phyloP scores from a whole-genome alignment of 2,329 filamentous ascomycete genomes.

The Capronia coronata region DNA sequence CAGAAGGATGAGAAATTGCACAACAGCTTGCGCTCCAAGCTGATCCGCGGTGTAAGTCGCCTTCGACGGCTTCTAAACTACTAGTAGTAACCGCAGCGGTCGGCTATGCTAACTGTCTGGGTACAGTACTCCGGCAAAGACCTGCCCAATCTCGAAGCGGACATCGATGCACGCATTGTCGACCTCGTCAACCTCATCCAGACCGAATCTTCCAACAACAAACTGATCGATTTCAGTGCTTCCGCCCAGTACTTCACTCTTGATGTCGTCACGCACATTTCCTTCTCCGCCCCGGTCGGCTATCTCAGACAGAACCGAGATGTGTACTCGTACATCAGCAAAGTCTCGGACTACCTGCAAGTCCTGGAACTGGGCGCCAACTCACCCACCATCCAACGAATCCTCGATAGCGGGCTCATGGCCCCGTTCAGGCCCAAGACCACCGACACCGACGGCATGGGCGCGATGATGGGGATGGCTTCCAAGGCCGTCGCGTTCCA shows the following conservation, averaged over 20 bases:
- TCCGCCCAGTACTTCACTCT: conserved; percentile 20
- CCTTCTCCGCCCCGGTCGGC: conserved; percentile 18
- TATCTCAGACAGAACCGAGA: conserved; percentile 19
- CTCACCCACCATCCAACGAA: conserved; percentile 1
- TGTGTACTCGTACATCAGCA: conserved; percentile 17
- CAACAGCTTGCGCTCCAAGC: conserved; percentile 9
- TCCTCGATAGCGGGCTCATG: conserved; percentile 13
- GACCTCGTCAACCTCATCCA: conserved; percentile 17
- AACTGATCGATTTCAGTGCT: conserved; percentile 15
- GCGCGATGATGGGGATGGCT: conserved; percentile 20
- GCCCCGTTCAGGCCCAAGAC: conserved; percentile 12
- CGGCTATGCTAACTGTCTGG: too few species aligned
- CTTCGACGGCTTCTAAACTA: not conserved
- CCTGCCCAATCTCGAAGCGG: conserved; percentile 10
- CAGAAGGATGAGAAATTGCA: conserved; percentile 17
- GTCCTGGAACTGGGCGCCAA: conserved; percentile 22
- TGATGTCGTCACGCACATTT: conserved; percentile 20
- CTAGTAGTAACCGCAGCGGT: too few species aligned
- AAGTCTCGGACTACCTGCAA: conserved; percentile 10
- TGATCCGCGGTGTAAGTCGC: conserved; percentile 14
- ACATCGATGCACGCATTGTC: conserved; percentile 11
- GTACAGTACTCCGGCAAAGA: conserved; percentile 24
- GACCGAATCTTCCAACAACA: conserved; percentile 8
- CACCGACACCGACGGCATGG: conserved; percentile 14
- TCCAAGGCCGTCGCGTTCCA: conserved; percentile 25